Conservation (phyloP, 2,329 filamentous ascomycete genomes). For the Plectosphaerella plurivora region DNA sequence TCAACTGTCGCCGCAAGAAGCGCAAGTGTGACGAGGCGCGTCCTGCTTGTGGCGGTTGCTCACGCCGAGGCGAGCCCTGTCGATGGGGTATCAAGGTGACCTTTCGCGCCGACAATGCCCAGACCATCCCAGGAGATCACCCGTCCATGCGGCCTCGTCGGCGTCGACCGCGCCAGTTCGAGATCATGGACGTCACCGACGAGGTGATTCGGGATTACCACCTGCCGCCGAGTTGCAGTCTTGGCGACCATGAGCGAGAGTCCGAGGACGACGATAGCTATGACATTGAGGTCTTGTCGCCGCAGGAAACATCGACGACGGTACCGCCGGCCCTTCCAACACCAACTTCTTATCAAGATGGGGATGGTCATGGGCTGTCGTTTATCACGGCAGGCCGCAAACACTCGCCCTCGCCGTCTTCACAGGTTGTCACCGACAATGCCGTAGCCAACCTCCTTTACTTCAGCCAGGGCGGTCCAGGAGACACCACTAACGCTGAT, state of each 20-base stretch:
- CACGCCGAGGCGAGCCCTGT: constrained; percentile 23
- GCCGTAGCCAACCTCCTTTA: constrained; percentile 30
- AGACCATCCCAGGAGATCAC: constrained; percentile 22
- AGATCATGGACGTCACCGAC: constrained; percentile 30
- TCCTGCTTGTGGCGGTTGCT: constrained; percentile 28
- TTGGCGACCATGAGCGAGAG: constrained; percentile 6
- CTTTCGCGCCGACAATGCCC: constrained; percentile 30
- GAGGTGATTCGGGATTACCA: constrained; percentile 32
- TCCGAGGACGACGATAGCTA: constrained; percentile 3
- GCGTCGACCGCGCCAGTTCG: constrained; percentile 20
- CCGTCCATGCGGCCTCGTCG: constrained; percentile 27
- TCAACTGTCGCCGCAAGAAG: constrained; percentile 33
- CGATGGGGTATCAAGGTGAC: constrained; percentile 33
- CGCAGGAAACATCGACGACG: not conserved
- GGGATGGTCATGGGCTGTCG: no score
- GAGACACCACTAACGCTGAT: not conserved
- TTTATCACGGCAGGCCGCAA: constrained; percentile 5
- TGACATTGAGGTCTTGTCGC: not conserved
- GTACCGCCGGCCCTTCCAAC: no score
- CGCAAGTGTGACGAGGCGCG: constrained; percentile 31
- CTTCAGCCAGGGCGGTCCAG: constrained; percentile 23
- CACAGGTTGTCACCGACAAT: constrained; percentile 22
- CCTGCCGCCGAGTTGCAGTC: constrained; percentile 9
- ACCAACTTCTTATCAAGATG: no score
- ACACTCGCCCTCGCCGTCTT: constrained; percentile 15